A percentile compares a stretch with the other conserved stretches of the same genome.
Evolutionary conservation across 208 protist species (phyloP).

Genomic region (Leishmania aethiopica): DNA sequence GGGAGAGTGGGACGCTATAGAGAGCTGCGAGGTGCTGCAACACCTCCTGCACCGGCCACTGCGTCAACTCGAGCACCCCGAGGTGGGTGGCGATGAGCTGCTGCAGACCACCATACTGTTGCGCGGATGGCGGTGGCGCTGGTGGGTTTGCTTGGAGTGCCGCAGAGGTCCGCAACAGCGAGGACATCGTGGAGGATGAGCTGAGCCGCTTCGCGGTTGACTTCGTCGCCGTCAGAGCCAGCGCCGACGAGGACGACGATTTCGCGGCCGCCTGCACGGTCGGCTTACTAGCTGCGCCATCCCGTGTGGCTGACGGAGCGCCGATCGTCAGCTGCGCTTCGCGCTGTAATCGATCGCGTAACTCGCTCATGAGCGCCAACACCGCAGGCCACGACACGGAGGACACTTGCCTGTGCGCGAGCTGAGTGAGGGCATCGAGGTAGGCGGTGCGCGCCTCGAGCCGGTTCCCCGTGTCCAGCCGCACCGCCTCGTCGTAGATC

Average conservation of each 20-base stretch:
- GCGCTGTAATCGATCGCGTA: conserved; percentile 34
- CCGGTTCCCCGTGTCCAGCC: conserved; percentile 41
- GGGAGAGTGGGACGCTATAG: conserved; percentile 37
- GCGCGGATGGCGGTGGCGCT: neutral
- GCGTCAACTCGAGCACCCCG: conserved; percentile 43
- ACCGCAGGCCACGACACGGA: conserved; percentile 37
- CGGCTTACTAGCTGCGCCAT: neutral
- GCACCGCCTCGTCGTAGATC: conserved; percentile 40
- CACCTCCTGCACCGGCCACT: conserved; percentile 61
- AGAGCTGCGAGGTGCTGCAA: conserved; percentile 54
- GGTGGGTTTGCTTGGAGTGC: neutral
- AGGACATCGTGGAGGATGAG: neutral
- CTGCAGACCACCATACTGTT: conserved; percentile 30
- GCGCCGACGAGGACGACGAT: neutral
- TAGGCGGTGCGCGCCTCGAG: conserved; percentile 40
- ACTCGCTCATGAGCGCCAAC: conserved; percentile 29
- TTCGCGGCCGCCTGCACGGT: neutral
- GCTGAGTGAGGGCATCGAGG: conserved; percentile 50
- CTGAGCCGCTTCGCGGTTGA: neutral
- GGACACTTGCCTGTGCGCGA: conserved; percentile 34
- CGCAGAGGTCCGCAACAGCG: neutral
- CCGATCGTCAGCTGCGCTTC: conserved; percentile 29
- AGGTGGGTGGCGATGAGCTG: conserved; percentile 47
- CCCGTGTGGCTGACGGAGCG: conserved; percentile 14
- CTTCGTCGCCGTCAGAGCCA: neutral